These are phyloP conservation scores for Aspergillus aculeatus DNA, from an alignment of 2,329 filamentous ascomycete species.

Conservation along the genomic window DNA sequence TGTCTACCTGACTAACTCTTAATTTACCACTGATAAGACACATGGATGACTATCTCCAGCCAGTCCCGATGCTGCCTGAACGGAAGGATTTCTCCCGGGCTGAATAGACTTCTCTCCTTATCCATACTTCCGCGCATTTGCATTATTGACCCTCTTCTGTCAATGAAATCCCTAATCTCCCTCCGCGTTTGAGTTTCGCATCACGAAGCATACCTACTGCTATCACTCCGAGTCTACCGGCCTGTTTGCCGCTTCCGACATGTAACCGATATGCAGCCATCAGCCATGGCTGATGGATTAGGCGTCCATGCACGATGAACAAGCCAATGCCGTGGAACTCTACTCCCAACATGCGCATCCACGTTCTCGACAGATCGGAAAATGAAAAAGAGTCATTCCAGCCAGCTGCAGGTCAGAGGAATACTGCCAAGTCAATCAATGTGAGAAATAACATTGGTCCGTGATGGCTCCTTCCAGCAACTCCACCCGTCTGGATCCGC, in stretches of 20 bases:
- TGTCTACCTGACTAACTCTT: background rate
- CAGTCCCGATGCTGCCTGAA: conserved; percentile 4
- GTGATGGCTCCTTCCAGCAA: background rate
- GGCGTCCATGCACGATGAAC: background rate
- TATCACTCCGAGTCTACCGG: background rate
- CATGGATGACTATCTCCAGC: conserved; percentile 8
- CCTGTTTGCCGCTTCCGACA: background rate
- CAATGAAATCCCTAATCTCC: conserved; percentile 15
- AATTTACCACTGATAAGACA: background rate
- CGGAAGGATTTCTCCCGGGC: background rate
- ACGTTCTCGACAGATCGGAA: conserved; percentile 5
- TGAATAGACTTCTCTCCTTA: conserved; percentile 5
- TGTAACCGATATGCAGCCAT: background rate
- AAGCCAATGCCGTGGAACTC: background rate
- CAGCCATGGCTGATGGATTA: background rate
- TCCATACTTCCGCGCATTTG: conserved; percentile 2
- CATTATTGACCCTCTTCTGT: conserved; percentile 17
- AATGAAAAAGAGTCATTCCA: background rate
- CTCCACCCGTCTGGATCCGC: conserved; percentile 4
- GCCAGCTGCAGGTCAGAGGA: conserved; percentile 5
- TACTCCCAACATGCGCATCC: background rate
- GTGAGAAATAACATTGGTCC: background rate
- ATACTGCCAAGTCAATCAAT: background rate
- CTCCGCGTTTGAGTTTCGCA: conserved; percentile 5
- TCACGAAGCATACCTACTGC: background rate